Conservation (phyloP, 2,329 filamentous ascomycete species). For the Verticillium dahliae region DNA sequence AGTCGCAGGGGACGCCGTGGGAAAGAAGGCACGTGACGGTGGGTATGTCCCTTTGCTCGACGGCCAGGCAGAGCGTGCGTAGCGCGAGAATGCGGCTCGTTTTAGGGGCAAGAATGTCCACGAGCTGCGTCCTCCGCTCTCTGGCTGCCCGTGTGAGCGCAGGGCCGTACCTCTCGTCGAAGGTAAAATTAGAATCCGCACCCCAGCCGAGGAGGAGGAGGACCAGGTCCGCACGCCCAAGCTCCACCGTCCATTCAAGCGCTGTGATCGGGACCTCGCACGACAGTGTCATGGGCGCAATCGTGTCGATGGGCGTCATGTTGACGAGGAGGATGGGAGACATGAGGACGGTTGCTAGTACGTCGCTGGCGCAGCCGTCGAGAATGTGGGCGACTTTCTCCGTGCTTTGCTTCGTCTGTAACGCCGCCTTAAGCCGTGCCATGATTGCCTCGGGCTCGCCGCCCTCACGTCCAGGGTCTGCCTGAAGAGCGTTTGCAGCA, state of each 20-base stretch:
- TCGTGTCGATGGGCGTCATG: neutral
- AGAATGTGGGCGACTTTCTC: neutral
- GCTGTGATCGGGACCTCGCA: conserved; percentile 1
- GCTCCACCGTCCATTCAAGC: conserved; percentile 1
- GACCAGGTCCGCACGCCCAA: neutral
- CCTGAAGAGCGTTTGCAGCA: neutral
- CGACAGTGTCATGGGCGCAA: neutral
- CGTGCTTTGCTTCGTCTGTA: conserved; percentile 1
- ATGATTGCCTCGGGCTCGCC: neutral
- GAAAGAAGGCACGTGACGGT: conserved; percentile 1
- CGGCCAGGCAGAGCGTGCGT: conserved; percentile 1
- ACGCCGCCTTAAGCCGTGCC: conserved; percentile 1
- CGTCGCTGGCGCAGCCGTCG: conserved; percentile 1
- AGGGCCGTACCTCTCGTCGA: conserved; percentile 1
- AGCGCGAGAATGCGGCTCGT: neutral
- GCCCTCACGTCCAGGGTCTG: neutral
- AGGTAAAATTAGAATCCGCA: neutral
- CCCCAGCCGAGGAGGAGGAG: neutral
- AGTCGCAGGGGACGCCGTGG: neutral
- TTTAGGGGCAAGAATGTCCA: conserved; percentile 1
- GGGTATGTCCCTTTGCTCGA: conserved; percentile 1
- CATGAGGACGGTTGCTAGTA: neutral
- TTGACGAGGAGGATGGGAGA: conserved; percentile 2
- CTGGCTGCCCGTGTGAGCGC: neutral
- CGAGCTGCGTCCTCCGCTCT: conserved; percentile 1